phyloP scores from a whole-genome alignment of 768 basidiomycete genomes.

The Asterophora lycoperdoides region DNA sequence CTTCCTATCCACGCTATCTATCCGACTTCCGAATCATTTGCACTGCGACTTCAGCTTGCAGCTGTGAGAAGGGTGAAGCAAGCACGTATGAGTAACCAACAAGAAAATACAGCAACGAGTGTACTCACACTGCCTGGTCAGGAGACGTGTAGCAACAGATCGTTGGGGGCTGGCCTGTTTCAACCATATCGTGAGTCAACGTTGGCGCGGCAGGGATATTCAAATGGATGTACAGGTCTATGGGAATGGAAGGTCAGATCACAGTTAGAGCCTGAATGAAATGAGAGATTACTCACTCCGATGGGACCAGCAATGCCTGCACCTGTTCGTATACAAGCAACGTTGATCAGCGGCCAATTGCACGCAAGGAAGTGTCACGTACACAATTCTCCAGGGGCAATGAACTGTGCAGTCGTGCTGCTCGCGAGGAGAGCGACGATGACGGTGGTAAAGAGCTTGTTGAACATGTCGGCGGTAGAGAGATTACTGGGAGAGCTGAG shows the following conservation, averaged over 20 bases:
- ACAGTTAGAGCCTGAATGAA: conserved; percentile 7
- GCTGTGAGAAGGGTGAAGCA: neutral
- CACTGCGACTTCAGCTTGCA: neutral
- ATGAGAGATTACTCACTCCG: conserved; percentile 5
- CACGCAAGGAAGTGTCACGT: neutral
- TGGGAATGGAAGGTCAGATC: neutral
- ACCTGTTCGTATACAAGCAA: neutral
- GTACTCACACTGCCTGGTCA: conserved; percentile 3
- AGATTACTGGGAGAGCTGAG: neutral
- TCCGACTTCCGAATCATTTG: no score
- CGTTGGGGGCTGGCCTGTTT: neutral
- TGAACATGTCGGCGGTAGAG: conserved; percentile 2
- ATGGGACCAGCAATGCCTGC: conserved; percentile 11
- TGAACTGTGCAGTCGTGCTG: neutral
- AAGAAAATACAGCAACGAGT: no score
- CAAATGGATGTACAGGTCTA: conserved; percentile 3
- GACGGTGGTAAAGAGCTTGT: neutral
- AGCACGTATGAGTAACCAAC: neutral
- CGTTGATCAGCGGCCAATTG: neutral
- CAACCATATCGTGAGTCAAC: no score
- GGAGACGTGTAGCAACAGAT: conserved; percentile 8
- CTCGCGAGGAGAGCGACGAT: neutral
- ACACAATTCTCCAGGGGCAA: conserved; percentile 8
- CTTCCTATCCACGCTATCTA: no score
- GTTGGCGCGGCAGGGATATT: neutral